Evolutionary conservation across 1,139 yeast species (phyloP).

Genomic region (Yamadazyma aaseri): DNA sequence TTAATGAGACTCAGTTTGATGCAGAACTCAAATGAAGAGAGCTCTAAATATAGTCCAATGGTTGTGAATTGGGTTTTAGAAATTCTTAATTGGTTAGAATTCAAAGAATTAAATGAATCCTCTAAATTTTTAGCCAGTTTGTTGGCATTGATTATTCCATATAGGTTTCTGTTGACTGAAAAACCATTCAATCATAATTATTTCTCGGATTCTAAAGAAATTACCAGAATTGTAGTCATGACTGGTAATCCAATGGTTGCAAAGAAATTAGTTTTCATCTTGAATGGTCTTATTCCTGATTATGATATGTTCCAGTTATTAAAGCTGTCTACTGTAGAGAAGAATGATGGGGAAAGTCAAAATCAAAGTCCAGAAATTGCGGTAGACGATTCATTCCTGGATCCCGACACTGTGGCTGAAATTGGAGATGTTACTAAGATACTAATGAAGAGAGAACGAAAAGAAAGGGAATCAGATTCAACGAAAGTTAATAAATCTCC

Average conservation of each 20-base stretch:
- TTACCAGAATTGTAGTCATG: conserved; percentile 53
- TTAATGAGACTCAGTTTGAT: conserved; percentile 25
- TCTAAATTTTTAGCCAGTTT: conserved; percentile 43
- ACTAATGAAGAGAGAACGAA: background rate
- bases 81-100: conserved; percentile 59
- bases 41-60: conserved; percentile 20
- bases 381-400: background rate
- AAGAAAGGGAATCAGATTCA: background rate
- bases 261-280: conserved; percentile 53
- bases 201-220: conserved; percentile 23
- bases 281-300: conserved; percentile 48
- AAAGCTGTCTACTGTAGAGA: background rate
- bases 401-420: background rate
- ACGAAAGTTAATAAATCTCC: conserved; percentile 1
- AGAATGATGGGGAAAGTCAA: background rate
- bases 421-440: background rate
- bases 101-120: conserved; percentile 48
- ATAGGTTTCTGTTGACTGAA: conserved; percentile 32
- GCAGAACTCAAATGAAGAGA: conserved; percentile 5
- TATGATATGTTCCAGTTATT: conserved; percentile 13
- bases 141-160: conserved; percentile 43
- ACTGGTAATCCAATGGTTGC: conserved; percentile 64
- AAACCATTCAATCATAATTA: conserved; percentile 29
- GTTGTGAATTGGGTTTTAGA: conserved; percentile 57
- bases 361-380: background rate